A percentile compares a stretch with the other conserved stretches of the same genome.
Conservation (phyloP, 495 filamentous ascomycete genomes). For the Amniculicola lignicola region DNA sequence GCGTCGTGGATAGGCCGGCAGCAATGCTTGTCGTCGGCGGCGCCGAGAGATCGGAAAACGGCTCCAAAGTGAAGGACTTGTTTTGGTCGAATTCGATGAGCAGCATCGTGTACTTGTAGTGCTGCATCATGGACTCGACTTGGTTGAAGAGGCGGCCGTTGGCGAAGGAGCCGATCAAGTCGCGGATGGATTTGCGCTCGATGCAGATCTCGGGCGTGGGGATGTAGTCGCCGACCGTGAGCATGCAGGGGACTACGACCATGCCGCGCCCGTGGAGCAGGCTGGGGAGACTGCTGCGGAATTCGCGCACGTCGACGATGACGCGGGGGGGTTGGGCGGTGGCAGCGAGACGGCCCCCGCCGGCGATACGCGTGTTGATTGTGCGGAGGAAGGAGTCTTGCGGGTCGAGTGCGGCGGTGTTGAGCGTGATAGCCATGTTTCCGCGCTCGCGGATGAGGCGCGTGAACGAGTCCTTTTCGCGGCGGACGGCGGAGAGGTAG, state of each 20-base stretch:
- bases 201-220: conserved; percentile 86
- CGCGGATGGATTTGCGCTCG: conserved; percentile 88
- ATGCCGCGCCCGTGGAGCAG: conserved; percentile 84
- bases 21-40: conserved; percentile 53
- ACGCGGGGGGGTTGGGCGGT: conserved; percentile 89
- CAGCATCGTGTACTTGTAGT: conserved; percentile 88
- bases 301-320: conserved; percentile 93
- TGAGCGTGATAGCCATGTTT: conserved; percentile 83
- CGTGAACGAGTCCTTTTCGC: conserved; percentile 94
- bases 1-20: conserved; percentile 50
- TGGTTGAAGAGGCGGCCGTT: conserved; percentile 91
- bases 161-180: conserved; percentile 85
- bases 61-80: conserved; percentile 94
- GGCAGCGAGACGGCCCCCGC: conserved; percentile 81
- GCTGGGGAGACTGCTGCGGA: conserved; percentile 87
- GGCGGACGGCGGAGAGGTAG: conserved; percentile 80
- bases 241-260: conserved; percentile 83
- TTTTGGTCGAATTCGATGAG: conserved; percentile 97
- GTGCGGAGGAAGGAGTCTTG: conserved; percentile 93
- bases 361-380: conserved; percentile 94
- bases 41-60: conserved; percentile 77
- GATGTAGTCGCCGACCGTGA: conserved; percentile 97
- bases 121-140: conserved; percentile 86
- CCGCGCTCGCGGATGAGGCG: conserved; percentile 89
- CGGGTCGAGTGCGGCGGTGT: conserved; percentile 69